phyloP scores from a whole-genome alignment of 768 basidiomycete genomes.

The Mycena olivaceomarginata region DNA sequence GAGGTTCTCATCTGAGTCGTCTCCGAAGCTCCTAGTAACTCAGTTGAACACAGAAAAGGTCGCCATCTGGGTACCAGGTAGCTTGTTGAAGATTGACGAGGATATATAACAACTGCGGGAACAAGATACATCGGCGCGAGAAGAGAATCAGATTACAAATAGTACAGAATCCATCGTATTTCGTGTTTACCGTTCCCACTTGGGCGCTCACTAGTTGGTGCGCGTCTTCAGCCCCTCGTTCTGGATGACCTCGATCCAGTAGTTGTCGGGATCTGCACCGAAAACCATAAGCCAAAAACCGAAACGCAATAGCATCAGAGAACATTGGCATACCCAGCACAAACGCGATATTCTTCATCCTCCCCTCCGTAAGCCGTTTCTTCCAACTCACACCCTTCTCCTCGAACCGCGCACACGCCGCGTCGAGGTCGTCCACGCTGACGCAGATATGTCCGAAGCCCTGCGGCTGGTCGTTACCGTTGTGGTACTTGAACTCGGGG shows the following conservation, averaged over 20 bases:
- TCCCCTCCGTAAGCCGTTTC: constrained; percentile 90
- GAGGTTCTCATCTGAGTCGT: too few relatives aligned
- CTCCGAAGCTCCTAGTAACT: too few relatives aligned
- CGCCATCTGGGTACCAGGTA: too few relatives aligned
- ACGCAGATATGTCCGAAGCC: constrained; percentile 95
- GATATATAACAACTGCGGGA: too few relatives aligned
- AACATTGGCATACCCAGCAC: constrained; percentile 67
- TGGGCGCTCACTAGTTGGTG: constrained; percentile 4
- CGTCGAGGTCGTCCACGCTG: constrained; percentile 87
- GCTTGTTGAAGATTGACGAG: too few relatives aligned
- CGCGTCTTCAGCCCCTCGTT: constrained; percentile 38
- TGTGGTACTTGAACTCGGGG: constrained; percentile 85
- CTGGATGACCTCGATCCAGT: constrained; percentile 45
- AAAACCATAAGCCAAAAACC: not conserved
- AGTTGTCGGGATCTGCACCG: constrained; percentile 82
- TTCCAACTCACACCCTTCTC: constrained; percentile 89
- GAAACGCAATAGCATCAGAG: not conserved
- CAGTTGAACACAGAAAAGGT: too few relatives aligned
- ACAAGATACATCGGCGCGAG: too few relatives aligned
- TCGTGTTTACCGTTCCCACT: not conserved
- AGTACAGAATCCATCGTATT: not conserved
- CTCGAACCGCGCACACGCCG: constrained; percentile 91
- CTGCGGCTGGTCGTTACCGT: constrained; percentile 90
- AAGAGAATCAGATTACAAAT: not conserved
- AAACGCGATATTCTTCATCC: constrained; percentile 91